Conservation (phyloP, 164 flowering plant species). For the Akebia trifoliata region DNA sequence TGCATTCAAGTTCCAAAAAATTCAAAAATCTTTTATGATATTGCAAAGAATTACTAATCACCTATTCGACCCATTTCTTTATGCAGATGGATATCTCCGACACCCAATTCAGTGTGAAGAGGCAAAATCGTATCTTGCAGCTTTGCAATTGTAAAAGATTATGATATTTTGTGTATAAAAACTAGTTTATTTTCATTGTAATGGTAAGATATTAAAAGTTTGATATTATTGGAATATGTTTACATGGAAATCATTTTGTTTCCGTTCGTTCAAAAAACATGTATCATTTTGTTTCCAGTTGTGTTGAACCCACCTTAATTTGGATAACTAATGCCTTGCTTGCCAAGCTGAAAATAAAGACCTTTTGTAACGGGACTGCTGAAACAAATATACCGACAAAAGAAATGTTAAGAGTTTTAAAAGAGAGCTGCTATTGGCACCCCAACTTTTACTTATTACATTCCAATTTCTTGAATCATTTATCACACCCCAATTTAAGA, state of each 20-base stretch:
- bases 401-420: no score
- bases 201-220: background rate
- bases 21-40: background rate
- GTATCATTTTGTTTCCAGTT: background rate
- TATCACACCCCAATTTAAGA: no score
- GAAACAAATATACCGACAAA: no score
- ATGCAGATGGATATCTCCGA: background rate
- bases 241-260: slow-evolving; percentile 2
- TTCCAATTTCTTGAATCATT: no score
- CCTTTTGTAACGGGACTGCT: no score
- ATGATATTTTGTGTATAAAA: background rate
- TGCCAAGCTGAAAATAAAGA: no score
- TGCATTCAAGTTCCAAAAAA: background rate
- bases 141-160: background rate
- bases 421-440: no score
- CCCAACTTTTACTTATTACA: no score
- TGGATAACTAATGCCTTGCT: no score
- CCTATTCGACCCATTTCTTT: background rate
- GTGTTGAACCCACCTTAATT: no score
- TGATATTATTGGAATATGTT: background rate
- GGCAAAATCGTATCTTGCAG: slow-evolving; percentile 1
- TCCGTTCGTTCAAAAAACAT: background rate
- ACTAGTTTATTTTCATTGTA: background rate
- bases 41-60: slow-evolving; percentile 4
- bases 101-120: background rate